Conservation (phyloP, 2,329 filamentous ascomycete species). For the Gaeumannomyces sp. region DNA sequence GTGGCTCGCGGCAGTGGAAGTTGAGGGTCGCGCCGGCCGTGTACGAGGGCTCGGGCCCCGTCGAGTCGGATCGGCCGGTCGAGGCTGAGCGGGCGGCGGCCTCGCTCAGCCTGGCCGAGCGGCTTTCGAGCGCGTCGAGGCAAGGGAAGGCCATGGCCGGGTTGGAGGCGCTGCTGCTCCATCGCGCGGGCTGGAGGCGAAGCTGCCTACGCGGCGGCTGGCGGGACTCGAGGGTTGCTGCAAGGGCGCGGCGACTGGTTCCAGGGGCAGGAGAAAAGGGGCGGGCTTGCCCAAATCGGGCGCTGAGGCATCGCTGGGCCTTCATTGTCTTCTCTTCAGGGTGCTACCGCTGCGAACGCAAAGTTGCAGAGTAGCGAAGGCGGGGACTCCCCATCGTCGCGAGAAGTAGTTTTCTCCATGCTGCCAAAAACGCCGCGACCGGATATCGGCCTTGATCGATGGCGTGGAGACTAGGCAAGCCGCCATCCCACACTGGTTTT, state of each 20-base stretch:
- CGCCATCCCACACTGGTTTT: neutral
- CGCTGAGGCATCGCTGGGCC: neutral
- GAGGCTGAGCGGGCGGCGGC: conserved; percentile 9
- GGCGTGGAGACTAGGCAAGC: neutral
- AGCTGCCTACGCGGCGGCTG: conserved; percentile 12
- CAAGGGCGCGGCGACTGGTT: neutral
- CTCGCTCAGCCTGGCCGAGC: conserved; percentile 59
- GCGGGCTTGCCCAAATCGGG: neutral
- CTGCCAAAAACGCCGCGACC: neutral
- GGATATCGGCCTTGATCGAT: conserved; percentile 3
- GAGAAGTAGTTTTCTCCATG: neutral
- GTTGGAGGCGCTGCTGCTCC: conserved; percentile 54
- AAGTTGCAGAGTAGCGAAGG: neutral
- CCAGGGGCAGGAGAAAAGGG: neutral
- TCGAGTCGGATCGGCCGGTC: conserved; percentile 49
- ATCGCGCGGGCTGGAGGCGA: conserved; percentile 17
- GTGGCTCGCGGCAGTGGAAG: conserved; percentile 66
- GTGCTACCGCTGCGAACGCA: neutral
- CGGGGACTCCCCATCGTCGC: neutral
- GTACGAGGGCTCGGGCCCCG: conserved; percentile 89
- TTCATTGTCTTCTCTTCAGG: conserved; percentile 7
- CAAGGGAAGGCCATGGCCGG: conserved; percentile 86
- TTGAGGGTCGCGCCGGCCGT: conserved; percentile 78
- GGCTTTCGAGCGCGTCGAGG: conserved; percentile 74
- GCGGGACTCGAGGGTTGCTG: neutral